These are phyloP conservation scores for Prunus campanulata DNA, from an alignment of 306 rosid genomes.

Conservation along the genomic window DNA sequence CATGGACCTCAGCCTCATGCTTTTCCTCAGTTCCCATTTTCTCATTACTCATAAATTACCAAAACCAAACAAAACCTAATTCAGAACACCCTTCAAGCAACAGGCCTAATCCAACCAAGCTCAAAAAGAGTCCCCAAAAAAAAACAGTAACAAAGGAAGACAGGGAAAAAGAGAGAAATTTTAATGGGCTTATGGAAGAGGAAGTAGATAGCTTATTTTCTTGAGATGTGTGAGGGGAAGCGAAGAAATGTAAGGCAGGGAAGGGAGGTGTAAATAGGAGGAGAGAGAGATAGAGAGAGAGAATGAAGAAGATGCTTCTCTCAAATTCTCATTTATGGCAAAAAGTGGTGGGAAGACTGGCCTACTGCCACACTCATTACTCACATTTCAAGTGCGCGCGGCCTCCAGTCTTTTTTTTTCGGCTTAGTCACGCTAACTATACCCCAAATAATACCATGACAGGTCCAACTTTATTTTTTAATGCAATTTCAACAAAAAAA, in stretches of 20 bases:
- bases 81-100: neutral
- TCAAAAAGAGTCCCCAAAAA: neutral
- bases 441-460: too few species aligned
- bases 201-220: neutral
- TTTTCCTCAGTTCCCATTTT: conserved; percentile 50
- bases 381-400: neutral
- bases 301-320: neutral
- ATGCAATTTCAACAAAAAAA: too few species aligned
- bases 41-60: conserved; percentile 9
- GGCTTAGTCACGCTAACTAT: too few species aligned
- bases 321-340: neutral
- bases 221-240: neutral
- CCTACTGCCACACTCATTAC: neutral
- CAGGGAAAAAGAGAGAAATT: neutral
- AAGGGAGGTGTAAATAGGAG: conserved; percentile 13
- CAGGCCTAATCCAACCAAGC: neutral
- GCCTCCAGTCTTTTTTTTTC: neutral
- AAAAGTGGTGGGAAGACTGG: conserved; percentile 4
- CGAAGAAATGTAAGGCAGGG: neutral
- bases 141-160: neutral
- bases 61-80: conserved; percentile 26
- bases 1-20: conserved; percentile 25
- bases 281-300: neutral
- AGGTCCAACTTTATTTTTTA: too few species aligned
- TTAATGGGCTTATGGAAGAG: neutral